Base-by-base conservation (phyloP, 768 basidiomycete species). In the Pleurotus citrinopileatus region DNA sequence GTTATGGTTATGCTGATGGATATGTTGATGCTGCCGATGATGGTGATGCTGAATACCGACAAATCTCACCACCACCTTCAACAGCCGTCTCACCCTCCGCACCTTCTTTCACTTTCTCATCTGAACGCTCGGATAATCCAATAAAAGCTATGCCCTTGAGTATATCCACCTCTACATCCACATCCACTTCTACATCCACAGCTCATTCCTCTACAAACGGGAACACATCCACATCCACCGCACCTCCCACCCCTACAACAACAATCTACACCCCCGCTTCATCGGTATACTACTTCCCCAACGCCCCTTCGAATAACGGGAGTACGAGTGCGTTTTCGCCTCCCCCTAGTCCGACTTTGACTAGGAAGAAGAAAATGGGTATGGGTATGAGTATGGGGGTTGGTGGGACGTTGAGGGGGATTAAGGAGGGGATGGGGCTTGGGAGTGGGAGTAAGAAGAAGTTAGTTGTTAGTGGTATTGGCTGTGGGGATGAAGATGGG, bases 381-480 rank as follows among this genome's bases (percentile, higher is more conserved):
- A 46, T 4, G 23, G 10, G 44, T 4, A 46, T 46, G 10, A 12
- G 44, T 9, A 25, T 46, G 44, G 44, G 44, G 22, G 23, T 25
- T 46, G 23, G n/a, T 6, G 44, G 44, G 23, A 25, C 44, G 9
- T 40, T 40, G 38, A 40, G 38, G 19, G 38, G 38, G 27, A 29
- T 46, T 25, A 25, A 46, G 23, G 44, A 25, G 23, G 44, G 23
- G 12, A 23, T 25, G 44, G 44, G 44, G 20, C 9, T 46, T 20
- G 34, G 34, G 23, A 53, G 57, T 19, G 28, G 42, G 44, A 59
- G 54, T 32, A 71, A 70, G 61, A 59, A 66, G 47, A 67, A 64
- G 48, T 57, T 72, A 32, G 65, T 70, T 12, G 66, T 71, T 20
- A 70, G 63, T 57, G 72, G 72, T 10, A 60, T 71, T 9, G 57